These are phyloP conservation scores for Ogataea trehaloabstinens DNA, from an alignment of 805 yeast species.

Conservation along the genomic window DNA sequence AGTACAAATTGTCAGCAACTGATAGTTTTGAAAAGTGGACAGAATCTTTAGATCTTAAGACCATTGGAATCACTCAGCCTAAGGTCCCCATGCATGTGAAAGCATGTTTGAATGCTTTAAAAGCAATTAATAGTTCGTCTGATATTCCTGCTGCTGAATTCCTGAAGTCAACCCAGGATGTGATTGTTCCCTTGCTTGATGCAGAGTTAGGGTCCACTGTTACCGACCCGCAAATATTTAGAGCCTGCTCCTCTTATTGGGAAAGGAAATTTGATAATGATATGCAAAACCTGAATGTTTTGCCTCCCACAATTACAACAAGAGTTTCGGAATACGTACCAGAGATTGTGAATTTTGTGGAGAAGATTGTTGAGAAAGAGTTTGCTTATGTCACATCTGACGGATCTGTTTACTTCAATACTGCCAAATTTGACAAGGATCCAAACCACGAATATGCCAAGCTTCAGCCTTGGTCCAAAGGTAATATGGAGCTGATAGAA, in stretches of 20 bases:
- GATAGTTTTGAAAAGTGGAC: constrained; percentile 53
- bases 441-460: constrained; percentile 86
- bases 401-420: constrained; percentile 96
- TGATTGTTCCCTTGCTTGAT: constrained; percentile 73
- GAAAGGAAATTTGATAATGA: constrained; percentile 81
- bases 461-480: constrained; percentile 97
- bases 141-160: constrained; percentile 35
- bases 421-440: constrained; percentile 70
- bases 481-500: constrained; percentile 75
- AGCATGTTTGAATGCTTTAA: constrained; percentile 54
- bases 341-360: constrained; percentile 80
- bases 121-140: constrained; percentile 36
- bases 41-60: constrained; percentile 44
- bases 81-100: constrained; percentile 82
- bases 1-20: constrained; percentile 25
- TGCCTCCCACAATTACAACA: constrained; percentile 82
- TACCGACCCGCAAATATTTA: constrained; percentile 81
- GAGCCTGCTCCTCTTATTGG: constrained; percentile 83
- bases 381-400: constrained; percentile 81
- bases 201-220: constrained; percentile 68
- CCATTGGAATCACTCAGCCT: constrained; percentile 59
- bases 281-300: constrained; percentile 80
- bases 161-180: constrained; percentile 61
- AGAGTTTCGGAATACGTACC: constrained; percentile 96
- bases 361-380: constrained; percentile 71